Conservation (phyloP, 257 asterid species). For the Pogostemon cablin region DNA sequence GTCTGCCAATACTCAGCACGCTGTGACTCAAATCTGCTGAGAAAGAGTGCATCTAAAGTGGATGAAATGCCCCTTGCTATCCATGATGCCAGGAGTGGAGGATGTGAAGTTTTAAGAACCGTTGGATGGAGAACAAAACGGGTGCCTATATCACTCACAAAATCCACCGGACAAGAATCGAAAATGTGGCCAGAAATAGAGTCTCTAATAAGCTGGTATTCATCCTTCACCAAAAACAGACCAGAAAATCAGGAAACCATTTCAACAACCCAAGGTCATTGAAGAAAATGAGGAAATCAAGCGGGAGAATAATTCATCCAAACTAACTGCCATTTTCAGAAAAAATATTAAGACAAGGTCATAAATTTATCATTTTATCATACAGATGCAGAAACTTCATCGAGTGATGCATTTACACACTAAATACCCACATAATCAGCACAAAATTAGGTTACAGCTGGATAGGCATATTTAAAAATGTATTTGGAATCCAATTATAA, state of each 20-base stretch:
- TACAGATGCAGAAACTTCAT: too few relatives aligned
- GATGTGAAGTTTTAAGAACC: constrained; percentile 62
- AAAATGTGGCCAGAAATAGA: constrained; percentile 82
- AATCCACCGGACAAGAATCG: constrained; percentile 92
- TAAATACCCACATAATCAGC: neutral
- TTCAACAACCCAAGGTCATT: neutral
- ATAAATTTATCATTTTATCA: too few relatives aligned
- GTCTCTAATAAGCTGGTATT: constrained; percentile 70
- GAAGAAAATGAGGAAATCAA: constrained; percentile 6
- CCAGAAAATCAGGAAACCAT: constrained; percentile 25
- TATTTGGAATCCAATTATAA: neutral
- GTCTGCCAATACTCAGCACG: constrained; percentile 99
- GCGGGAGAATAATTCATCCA: too few relatives aligned
- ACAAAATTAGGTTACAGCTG: neutral
- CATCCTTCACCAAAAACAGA: constrained; percentile 53
- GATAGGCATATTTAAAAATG: neutral
- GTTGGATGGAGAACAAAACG: constrained; percentile 81
- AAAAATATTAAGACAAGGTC: too few relatives aligned
- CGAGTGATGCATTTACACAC: constrained; percentile 5
- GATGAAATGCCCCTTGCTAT: constrained; percentile 71
- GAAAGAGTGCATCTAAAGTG: constrained; percentile 80
- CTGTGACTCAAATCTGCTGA: constrained; percentile 71
- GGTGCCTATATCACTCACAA: constrained; percentile 74
- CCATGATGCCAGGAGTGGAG: constrained; percentile 79
- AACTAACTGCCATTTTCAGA: too few relatives aligned